Evolutionary conservation across 2,329 filamentous ascomycete species (phyloP), one percentile per base, ranked within the genome.

Genomic region (Teratosphaeria nubilosa): DNA sequence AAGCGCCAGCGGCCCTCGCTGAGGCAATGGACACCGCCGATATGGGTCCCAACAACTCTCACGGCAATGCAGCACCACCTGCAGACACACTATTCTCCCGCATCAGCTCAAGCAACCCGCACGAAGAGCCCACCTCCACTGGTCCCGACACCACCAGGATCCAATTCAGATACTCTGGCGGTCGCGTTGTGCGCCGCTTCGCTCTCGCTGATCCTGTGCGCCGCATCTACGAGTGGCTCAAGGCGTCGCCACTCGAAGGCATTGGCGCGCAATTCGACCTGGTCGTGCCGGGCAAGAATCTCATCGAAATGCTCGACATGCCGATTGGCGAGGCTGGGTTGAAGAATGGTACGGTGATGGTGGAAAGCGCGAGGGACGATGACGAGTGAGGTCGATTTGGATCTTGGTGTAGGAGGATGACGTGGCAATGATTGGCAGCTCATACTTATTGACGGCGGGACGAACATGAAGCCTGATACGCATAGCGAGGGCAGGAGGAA

Each of bases 171-270:
- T 88, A 96, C 67, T 85, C 91, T 0, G 86, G 83, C 11, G 91
- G 91, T 1, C 85, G 92, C 20, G 82, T 96, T 10, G 91, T 99
- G 59, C 86, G 91, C 31, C 84, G 90, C n/a, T 99, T 99, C 74
- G 77, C 79, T 10, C 74, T 91, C 3, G 73, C 82, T 14, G 94
- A 99, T 59, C 78, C 82, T 0, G 91, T 99, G 13, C 82, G 84
- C 57, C 84, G 89, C 13, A 85, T 99, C 52, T 99, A 92, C 73
- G 94, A 99, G 76, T 99, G 91, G 90, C 84, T 99, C 63, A 99
- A 97, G 76, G 87, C 91, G 0, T 85, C 87, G 60, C 89, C 91
- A 1, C 74, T 95, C 54, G 87, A 91, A 64, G 25, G 24, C 14
- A 34, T 34, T 16, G 90, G 87, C 66, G 92, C 90, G 73, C 82